These are phyloP conservation scores for Noccaea bulbosa DNA, from an alignment of 345 rosid genomes.

Conservation along the genomic window DNA sequence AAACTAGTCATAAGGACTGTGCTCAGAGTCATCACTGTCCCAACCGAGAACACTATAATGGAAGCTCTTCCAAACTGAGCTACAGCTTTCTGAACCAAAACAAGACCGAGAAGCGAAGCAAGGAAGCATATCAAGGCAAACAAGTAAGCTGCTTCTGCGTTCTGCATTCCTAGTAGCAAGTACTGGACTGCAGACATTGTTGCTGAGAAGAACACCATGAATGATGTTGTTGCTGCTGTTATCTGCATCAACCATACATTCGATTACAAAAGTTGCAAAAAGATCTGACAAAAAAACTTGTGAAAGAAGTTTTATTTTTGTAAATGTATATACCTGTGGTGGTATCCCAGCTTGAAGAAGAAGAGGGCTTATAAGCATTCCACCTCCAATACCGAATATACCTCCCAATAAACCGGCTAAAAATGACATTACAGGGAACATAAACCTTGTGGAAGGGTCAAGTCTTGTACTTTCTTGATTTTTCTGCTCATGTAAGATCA, in stretches of 20 bases:
- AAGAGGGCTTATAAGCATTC: constrained; percentile 89
- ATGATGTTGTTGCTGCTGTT: constrained; percentile 66
- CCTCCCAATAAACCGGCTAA: constrained; percentile 83
- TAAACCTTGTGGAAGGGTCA: constrained; percentile 28
- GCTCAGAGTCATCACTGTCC: constrained; percentile 74
- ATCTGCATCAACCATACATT: constrained; percentile 47
- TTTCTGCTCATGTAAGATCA: constrained; percentile 37
- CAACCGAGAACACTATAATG: constrained; percentile 79
- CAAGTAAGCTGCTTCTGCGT: constrained; percentile 52
- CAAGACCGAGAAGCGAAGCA: constrained; percentile 71
- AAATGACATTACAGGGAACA: constrained; percentile 72
- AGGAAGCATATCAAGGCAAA: constrained; percentile 65
- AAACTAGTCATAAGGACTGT: constrained; percentile 70
- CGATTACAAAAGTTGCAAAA: neutral
- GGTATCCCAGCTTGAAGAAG: constrained; percentile 78
- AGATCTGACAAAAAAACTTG: neutral
- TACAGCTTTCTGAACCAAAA: constrained; percentile 65
- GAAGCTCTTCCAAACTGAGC: constrained; percentile 77
- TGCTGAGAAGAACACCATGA: constrained; percentile 51
- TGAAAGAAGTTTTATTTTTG: neutral
- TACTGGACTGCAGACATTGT: constrained; percentile 56
- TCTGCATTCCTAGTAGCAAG: constrained; percentile 71
- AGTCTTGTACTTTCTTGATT: constrained; percentile 35
- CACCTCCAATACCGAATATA: constrained; percentile 91
- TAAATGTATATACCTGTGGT: constrained; percentile 57